These are phyloP conservation scores for Chrysanthemum lavandulifolium DNA, from an alignment of 129 eudicot species.

Conservation along the genomic window DNA sequence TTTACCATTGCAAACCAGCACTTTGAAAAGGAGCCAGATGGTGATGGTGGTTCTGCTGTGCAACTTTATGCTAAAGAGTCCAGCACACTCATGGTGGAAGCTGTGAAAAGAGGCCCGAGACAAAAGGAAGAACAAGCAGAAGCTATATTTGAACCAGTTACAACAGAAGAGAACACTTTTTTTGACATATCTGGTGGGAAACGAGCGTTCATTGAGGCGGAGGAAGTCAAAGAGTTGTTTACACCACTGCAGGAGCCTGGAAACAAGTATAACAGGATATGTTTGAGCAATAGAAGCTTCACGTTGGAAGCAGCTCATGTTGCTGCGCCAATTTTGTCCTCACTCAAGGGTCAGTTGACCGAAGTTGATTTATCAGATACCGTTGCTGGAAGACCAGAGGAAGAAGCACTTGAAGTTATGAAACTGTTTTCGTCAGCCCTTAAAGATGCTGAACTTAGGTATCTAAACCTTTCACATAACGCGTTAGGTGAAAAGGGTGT, in stretches of 20 bases:
- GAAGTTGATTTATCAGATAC: slow-evolving; percentile 65
- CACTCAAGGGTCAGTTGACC: slow-evolving; percentile 46
- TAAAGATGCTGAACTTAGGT: slow-evolving; percentile 47
- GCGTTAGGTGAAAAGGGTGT: slow-evolving; percentile 69
- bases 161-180: slow-evolving; percentile 21
- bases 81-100: slow-evolving; percentile 67
- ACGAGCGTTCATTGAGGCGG: slow-evolving; percentile 43
- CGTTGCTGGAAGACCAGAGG: slow-evolving; percentile 60
- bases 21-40: slow-evolving; percentile 61
- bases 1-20: slow-evolving; percentile 55
- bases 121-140: slow-evolving; percentile 34
- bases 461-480: slow-evolving; percentile 49
- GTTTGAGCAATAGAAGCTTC: slow-evolving; percentile 64
- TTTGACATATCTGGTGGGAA: slow-evolving; percentile 69
- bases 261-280: slow-evolving; percentile 42
- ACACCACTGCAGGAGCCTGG: slow-evolving; percentile 44
- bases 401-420: slow-evolving; percentile 67
- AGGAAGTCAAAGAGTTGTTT: slow-evolving; percentile 41
- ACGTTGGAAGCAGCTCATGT: slow-evolving; percentile 49
- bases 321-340: slow-evolving; percentile 46
- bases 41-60: slow-evolving; percentile 67
- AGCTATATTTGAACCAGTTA: slow-evolving; percentile 22
- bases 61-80: slow-evolving; percentile 69
- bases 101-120: slow-evolving; percentile 57
- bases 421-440: slow-evolving; percentile 46